Base-by-base conservation (phyloP, 2,329 filamentous ascomycete species). In the Neurospora crassa region DNA sequence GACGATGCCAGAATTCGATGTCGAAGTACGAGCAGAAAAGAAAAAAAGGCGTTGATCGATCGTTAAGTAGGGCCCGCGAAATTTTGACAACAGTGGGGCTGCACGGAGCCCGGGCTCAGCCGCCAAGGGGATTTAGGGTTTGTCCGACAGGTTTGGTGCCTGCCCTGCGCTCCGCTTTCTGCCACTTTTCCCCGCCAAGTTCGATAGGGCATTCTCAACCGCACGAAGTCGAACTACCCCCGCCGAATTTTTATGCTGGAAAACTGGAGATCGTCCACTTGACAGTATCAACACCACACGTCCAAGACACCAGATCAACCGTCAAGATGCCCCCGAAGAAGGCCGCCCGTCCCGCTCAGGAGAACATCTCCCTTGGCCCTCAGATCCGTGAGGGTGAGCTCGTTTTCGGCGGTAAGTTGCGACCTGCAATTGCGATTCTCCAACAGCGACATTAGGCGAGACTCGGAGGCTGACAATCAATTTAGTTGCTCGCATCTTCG, bases 321-420 rank as follows among this genome's bases (percentile, higher is more conserved):
- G 80, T 84, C 88, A 92, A 85, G 83, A 98, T 98, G 95, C 87
- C 94, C 85, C 94, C 94, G 84, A 96, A 96, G 90, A 94, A 95
- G 89, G 90, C 91, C 84, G 86, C 89, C 81, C 89, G 91, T 83
- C 90, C 92, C 81, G 88, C 89, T 80, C 90, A 95, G 88, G 96
- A 98, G 91, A 99, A 99, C 88, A 96, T 99, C 89, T 94, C 92
- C 85, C 90, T 98, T 81, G 96, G 96, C 81, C 96, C 96, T 83
- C 93, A 97, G 85, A 92, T 94, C 87, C 92, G 76, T 69, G 75
- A 76, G 95, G 94, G 94, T 87, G 93, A 97, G 88, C 92, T 97
- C 84, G 94, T 97, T 84, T 97, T 97, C 84, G 94, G 94, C 84
- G 94, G 74, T 76, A 69, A 20, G 74, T 72, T 18, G 29, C 40